A percentile compares a stretch with the other conserved stretches of the same genome.
Conservation (phyloP, 2,329 filamentous ascomycete species). For the Aspergillus piperis region DNA sequence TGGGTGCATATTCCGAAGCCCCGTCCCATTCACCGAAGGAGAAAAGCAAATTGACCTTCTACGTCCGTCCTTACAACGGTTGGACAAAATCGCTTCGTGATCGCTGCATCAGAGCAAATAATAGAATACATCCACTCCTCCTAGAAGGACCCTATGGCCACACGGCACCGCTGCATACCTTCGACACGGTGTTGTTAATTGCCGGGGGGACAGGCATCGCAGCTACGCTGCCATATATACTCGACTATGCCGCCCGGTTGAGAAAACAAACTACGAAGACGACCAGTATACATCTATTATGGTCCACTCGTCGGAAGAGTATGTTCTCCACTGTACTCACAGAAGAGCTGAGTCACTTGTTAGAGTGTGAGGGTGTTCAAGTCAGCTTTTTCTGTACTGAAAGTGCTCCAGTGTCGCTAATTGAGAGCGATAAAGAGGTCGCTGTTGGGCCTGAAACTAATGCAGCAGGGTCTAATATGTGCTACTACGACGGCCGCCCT, state of each 20-base stretch:
- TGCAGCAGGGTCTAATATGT: rapidly evolving
- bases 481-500: no score
- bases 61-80: constrained; percentile 36
- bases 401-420: no score
- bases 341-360: no score
- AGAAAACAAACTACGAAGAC: not conserved
- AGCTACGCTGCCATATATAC: constrained; percentile 44
- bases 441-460: rapidly evolving
- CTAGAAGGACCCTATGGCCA: constrained; percentile 53
- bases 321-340: constrained; percentile 13
- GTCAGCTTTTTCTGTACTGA: no score
- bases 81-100: constrained; percentile 2
- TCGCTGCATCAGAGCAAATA: constrained; percentile 42
- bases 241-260: constrained; percentile 21
- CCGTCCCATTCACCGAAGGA: no score
- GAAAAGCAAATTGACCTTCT: constrained; percentile 21
- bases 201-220: constrained; percentile 29
- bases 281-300: constrained; percentile 15
- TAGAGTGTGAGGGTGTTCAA: no score
- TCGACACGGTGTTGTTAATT: constrained; percentile 53
- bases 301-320: constrained; percentile 24
- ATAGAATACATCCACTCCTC: constrained; percentile 33
- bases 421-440: no score
- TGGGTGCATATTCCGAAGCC: constrained; percentile 18
- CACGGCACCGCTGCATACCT: constrained; percentile 38